These are phyloP conservation scores for Camellia granthamiana DNA, from an alignment of 148 eudicot species.

Conservation along the genomic window DNA sequence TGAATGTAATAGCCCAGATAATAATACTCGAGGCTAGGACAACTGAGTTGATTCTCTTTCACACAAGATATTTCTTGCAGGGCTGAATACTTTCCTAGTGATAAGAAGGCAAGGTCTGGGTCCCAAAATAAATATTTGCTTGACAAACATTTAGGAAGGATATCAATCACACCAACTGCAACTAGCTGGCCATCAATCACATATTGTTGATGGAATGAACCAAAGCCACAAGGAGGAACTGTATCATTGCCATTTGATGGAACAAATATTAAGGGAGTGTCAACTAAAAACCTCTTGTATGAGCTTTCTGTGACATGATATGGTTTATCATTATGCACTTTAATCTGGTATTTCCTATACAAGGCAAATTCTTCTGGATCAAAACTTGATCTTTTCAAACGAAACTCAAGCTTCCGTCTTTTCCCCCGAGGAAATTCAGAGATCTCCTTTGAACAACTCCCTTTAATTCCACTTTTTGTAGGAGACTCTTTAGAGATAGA, in stretches of 20 bases:
- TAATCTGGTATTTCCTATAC: constrained; percentile 73
- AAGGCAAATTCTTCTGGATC: constrained; percentile 85
- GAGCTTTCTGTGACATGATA: constrained; percentile 63
- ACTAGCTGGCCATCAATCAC: constrained; percentile 74
- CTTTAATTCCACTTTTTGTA: constrained; percentile 28
- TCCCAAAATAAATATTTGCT: constrained; percentile 98
- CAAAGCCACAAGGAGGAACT: constrained; percentile 91
- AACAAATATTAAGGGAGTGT: constrained; percentile 70
- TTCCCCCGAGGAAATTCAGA: constrained; percentile 27
- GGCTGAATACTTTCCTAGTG: constrained; percentile 86
- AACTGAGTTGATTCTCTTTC: constrained; percentile 58
- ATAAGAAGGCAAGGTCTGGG: constrained; percentile 79
- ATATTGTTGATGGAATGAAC: constrained; percentile 97
- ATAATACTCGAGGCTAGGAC: constrained; percentile 86
- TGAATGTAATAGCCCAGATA: constrained; percentile 98
- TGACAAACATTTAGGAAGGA: constrained; percentile 91
- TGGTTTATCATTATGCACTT: constrained; percentile 80
- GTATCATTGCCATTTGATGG: constrained; percentile 54
- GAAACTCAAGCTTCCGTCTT: constrained; percentile 58
- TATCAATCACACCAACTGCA: constrained; percentile 97
- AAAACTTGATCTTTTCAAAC: constrained; percentile 69
- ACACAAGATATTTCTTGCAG: constrained; percentile 87
- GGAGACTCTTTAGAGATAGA: constrained; percentile 26
- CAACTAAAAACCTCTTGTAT: constrained; percentile 78
- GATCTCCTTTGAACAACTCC: constrained; percentile 20